Conservation (phyloP, 192 early-diverging fungal species). For the Coemansia aciculifera region DNA sequence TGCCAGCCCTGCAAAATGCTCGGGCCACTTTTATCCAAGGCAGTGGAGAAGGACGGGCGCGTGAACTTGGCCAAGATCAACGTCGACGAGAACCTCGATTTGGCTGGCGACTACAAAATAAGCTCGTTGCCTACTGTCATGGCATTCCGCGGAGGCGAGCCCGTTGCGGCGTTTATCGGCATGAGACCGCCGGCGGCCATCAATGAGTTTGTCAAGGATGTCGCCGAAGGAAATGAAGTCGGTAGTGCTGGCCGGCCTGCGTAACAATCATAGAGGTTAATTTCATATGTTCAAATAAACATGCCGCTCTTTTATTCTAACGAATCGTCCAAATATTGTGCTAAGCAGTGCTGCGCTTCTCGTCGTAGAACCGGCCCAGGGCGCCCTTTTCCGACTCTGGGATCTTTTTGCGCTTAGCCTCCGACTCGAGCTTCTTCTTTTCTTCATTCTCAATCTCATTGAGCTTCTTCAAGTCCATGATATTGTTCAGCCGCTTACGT, state of each 20-base stretch:
- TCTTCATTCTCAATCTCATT: conserved; percentile 38
- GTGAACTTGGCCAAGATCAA: conserved; percentile 76
- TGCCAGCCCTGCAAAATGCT: conserved; percentile 82
- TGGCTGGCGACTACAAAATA: conserved; percentile 68
- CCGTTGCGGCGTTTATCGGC: conserved; percentile 70
- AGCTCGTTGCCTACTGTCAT: conserved; percentile 74
- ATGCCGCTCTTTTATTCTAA: too few relatives aligned
- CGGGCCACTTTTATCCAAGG: conserved; percentile 66
- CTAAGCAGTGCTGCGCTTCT: conserved; percentile 28
- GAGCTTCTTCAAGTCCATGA: conserved; percentile 69
- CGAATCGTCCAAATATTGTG: too few relatives aligned
- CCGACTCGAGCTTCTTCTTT: conserved; percentile 21
- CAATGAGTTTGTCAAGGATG: conserved; percentile 57
- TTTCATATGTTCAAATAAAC: neutral
- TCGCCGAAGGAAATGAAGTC: conserved; percentile 24
- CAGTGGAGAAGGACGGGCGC: conserved; percentile 63
- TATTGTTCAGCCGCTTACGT: conserved; percentile 77
- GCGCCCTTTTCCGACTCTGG: conserved; percentile 46
- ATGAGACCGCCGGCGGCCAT: conserved; percentile 50
- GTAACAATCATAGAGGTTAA: neutral
- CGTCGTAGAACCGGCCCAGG: conserved; percentile 34
- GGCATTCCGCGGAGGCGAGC: conserved; percentile 65
- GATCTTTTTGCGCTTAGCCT: conserved; percentile 19
- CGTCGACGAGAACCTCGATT: conserved; percentile 64
- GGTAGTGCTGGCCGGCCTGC: neutral